Evolutionary conservation across 257 asterid species (phyloP), one percentile per base, ranked within the genome.

Genomic region (Nicotiana noctiflora): DNA sequence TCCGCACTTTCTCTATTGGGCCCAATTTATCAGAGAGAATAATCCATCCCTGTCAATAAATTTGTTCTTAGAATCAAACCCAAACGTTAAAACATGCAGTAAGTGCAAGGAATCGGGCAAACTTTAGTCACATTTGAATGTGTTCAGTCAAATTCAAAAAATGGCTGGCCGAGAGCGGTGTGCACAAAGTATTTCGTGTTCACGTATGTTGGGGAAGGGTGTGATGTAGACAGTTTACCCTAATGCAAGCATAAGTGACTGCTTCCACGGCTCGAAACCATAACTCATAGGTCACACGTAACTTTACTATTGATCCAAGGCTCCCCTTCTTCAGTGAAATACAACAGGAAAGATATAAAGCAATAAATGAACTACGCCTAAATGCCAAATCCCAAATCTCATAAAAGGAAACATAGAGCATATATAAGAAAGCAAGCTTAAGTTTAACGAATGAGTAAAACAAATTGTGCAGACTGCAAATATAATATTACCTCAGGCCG

Each of bases 401-500:
- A 6, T 27, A 13, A 31, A 14, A 6, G 2, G 23, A 13, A 49
- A 23, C 60, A 23, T 3, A 72, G 40, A 46, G 78, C 57, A 46
- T 21, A 23, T 72, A 11, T 72, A 21, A 72, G 14, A 46, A 19
- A 14, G 5, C 60, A 46, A 52, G 60, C 40, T 27, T 31, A 12
- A 15, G 23, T 74, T 31, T 49, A 15, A 27, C 29, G 34, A 40
- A 49, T 23, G 72, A 46, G 37, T 37, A n/a, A 62, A 61, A 3
- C 37, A 34, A 34, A 37, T 17, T 57, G 34, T 23, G 57, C 23
- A 31, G 37, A 63, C 37, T 23, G 23, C 61, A 53, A 27, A 40
- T 72, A 19, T 10, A 23, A 72, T 70, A 72, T 88, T 91, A 94
- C 98, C 98, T 94, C 98, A 13, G 98, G 98, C 18, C 98, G 94